Conservation (phyloP, 805 yeast species). For the Priceomyces fermenticarens region DNA sequence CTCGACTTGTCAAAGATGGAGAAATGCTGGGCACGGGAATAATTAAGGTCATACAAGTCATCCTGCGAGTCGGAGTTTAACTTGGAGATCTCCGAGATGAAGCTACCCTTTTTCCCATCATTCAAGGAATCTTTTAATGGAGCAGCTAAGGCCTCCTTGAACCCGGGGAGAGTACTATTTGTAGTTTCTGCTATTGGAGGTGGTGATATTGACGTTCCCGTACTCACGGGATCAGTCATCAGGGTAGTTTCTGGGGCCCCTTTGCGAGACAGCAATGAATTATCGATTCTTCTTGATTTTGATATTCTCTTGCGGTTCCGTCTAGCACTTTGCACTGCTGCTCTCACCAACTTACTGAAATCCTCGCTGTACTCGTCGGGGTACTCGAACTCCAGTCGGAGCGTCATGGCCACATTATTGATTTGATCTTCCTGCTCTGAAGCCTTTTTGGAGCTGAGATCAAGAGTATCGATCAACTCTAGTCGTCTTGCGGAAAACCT, state of each 20-base stretch:
- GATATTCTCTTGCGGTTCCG: slow-evolving; percentile 75
- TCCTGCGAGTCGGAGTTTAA: slow-evolving; percentile 33
- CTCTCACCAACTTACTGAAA: slow-evolving; percentile 85
- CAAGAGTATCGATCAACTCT: slow-evolving; percentile 78
- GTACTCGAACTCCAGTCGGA: slow-evolving; percentile 77
- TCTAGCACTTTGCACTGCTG: slow-evolving; percentile 91
- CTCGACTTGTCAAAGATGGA: slow-evolving; percentile 39
- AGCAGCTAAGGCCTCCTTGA: background rate
- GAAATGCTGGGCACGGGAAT: slow-evolving; percentile 26
- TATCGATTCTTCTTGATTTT: slow-evolving; percentile 20
- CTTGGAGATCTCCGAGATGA: slow-evolving; percentile 34
- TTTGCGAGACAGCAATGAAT: background rate
- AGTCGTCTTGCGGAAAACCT: slow-evolving; percentile 85
- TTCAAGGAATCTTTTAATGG: background rate
- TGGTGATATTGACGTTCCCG: background rate
- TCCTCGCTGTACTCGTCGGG: slow-evolving; percentile 58
- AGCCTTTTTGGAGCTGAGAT: slow-evolving; percentile 69
- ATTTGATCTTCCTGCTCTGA: slow-evolving; percentile 89
- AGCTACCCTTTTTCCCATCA: slow-evolving; percentile 7
- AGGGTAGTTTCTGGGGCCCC: background rate
- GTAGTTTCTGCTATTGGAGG: background rate
- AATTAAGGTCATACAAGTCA: slow-evolving; percentile 31
- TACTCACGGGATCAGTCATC: background rate
- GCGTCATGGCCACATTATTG: slow-evolving; percentile 68
- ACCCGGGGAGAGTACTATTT: background rate